Evolutionary conservation across 495 filamentous ascomycete species (phyloP), one percentile per base, ranked within the genome.

Genomic region (Gamarada debralockiae): DNA sequence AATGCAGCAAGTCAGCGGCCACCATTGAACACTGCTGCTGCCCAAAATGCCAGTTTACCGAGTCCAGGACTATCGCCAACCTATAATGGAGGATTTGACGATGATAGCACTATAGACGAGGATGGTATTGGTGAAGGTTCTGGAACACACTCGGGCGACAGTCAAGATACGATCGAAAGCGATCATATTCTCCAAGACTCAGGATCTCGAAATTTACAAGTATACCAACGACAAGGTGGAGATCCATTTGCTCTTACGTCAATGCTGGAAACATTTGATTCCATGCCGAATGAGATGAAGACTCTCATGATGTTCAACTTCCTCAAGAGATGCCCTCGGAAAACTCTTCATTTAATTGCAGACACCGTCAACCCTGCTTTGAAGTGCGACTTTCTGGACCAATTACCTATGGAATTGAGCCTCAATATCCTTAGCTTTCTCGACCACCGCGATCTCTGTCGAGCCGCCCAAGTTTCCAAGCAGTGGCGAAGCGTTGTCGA

Each of bases 251-350:
- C 56, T 6, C n/a, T 47, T 14, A 58, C 31, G 60, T 78, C 75
- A 7, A 89, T 97, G 77, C 65, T 99, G 14, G 89, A 96, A 55
- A 84, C 82, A 25, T 97, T 99, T 60, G 95, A 97, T 65, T 75
- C 84, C 7, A 86, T 97, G 73, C 90, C 95, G 0, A 79, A 85
- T 24, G 84, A 90, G 54, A 77, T 97, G 77, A 90, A 97, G 65
- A 85, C 82, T 0, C 95, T 95, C 63, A 81, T 99, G 62, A 96
- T 97, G 87, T 97, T 92, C 63, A 91, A 97, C 60, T 80, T 99
- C 31, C 75, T 99, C 21, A 84, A 86, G 25, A 81, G 95, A 36
- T 96, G 93, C 67, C 79, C 89, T 5, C 87, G 96, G 57, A 88
- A 89, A 18, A 96, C 92, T 0, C 76, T 99, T 1, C 90, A 91